These are phyloP conservation scores for Gleditsia sinensis DNA, from an alignment of 306 rosid genomes.

Conservation along the genomic window DNA sequence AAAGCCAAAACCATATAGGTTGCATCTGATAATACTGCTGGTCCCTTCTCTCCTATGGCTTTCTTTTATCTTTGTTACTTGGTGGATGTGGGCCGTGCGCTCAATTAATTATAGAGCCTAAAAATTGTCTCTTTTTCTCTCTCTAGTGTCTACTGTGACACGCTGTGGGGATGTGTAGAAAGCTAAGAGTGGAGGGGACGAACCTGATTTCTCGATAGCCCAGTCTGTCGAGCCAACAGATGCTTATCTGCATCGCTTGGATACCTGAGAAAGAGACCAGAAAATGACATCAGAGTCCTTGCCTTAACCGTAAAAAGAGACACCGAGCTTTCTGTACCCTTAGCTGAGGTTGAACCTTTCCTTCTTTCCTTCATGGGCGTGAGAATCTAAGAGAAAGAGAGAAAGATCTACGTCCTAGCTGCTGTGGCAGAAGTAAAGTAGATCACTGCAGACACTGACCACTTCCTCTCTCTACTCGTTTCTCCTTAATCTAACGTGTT, in stretches of 20 bases:
- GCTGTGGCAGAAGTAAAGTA: slow-evolving; percentile 35
- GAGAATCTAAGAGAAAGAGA: slow-evolving; percentile 54
- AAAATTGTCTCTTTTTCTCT: slow-evolving; percentile 31
- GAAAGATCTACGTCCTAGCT: slow-evolving; percentile 35
- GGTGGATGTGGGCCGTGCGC: slow-evolving; percentile 38
- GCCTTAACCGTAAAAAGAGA: slow-evolving; percentile 51
- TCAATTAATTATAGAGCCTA: slow-evolving; percentile 11
- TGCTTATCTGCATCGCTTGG: slow-evolving; percentile 97
- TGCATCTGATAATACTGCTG: slow-evolving; percentile 50
- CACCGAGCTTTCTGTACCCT: slow-evolving; percentile 54
- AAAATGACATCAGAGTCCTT: slow-evolving; percentile 68
- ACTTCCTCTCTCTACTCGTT: neutral
- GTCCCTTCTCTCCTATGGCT: slow-evolving; percentile 44
- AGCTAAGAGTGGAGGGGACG: slow-evolving; percentile 39
- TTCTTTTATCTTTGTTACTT: neutral
- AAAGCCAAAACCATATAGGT: slow-evolving; percentile 51
- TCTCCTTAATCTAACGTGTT: neutral
- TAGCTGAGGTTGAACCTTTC: slow-evolving; percentile 33
- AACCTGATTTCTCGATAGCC: slow-evolving; percentile 91
- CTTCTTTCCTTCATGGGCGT: slow-evolving; percentile 61
- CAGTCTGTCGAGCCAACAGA: slow-evolving; percentile 90
- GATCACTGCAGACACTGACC: slow-evolving; percentile 36
- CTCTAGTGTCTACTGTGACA: neutral
- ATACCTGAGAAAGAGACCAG: slow-evolving; percentile 93
- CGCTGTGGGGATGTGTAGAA: slow-evolving; percentile 26